Conservation (phyloP, 164 flowering plant species). For the Magnolia sinica region DNA sequence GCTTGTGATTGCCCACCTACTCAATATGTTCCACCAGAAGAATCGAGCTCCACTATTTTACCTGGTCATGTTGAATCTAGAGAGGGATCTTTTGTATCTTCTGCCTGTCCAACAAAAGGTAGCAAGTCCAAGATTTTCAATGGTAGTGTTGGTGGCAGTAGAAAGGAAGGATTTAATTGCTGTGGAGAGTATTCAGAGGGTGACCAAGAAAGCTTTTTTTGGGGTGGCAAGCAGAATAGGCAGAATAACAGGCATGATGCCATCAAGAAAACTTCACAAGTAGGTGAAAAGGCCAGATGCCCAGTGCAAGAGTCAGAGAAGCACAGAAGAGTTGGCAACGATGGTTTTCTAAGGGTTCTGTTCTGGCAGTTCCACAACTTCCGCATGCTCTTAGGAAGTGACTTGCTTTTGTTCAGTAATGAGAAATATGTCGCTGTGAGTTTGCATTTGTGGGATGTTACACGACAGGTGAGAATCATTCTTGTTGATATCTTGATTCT, state of each 20-base stretch:
- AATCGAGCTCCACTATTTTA: slow-evolving; percentile 44
- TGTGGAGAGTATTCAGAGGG: slow-evolving; percentile 33
- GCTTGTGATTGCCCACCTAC: slow-evolving; percentile 96
- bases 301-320: slow-evolving; percentile 83
- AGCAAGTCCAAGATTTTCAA: slow-evolving; percentile 26
- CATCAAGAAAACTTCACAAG: slow-evolving; percentile 56
- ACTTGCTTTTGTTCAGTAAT: slow-evolving; percentile 88
- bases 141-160: slow-evolving; percentile 24
- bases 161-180: slow-evolving; percentile 27
- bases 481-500: not conserved
- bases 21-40: slow-evolving; percentile 37
- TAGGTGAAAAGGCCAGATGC: slow-evolving; percentile 63
- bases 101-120: slow-evolving; percentile 27
- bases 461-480: slow-evolving; percentile 17
- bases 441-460: slow-evolving; percentile 93
- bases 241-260: slow-evolving; percentile 48
- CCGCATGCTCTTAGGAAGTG: slow-evolving; percentile 96
- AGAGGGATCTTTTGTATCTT: slow-evolving; percentile 27
- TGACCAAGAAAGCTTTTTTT: slow-evolving; percentile 33
- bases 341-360: slow-evolving; percentile 67
- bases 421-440: slow-evolving; percentile 93
- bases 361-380: slow-evolving; percentile 98
- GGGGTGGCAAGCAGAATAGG: slow-evolving; percentile 53
- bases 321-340: slow-evolving; percentile 54
- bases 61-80: slow-evolving; percentile 41